These are phyloP conservation scores for Coemansia reversa DNA, from an alignment of 192 early-diverging fungal genomes.

Conservation along the genomic window DNA sequence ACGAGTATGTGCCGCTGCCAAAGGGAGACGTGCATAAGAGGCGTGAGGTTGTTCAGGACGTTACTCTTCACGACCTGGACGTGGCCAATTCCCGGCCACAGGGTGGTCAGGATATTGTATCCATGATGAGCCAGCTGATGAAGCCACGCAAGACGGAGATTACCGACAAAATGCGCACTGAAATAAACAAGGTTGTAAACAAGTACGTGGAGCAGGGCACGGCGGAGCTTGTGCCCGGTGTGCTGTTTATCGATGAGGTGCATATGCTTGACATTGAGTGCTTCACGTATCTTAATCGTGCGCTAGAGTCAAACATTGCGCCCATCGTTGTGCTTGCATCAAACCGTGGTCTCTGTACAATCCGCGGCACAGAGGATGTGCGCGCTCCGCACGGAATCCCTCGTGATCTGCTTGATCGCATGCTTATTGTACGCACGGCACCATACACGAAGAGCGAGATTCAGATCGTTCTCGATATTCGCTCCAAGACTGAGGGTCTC, in stretches of 20 bases:
- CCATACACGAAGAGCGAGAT: conserved; percentile 93
- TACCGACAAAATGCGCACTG: conserved; percentile 94
- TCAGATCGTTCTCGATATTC: conserved; percentile 84
- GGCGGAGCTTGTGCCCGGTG: conserved; percentile 96
- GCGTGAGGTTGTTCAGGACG: conserved; percentile 98
- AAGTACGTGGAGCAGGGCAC: conserved; percentile 98
- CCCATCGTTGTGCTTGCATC: conserved; percentile 99
- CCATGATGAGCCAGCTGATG: conserved; percentile 97
- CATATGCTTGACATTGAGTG: conserved; percentile 99
- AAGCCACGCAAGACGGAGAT: conserved; percentile 99
- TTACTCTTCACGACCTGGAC: conserved; percentile 97
- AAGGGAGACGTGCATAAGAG: conserved; percentile 99
- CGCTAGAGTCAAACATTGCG: conserved; percentile 90
- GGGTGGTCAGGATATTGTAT: conserved; percentile 97
- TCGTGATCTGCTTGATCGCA: conserved; percentile 91
- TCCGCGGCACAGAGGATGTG: conserved; percentile 71
- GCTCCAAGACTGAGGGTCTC: conserved; percentile 88
- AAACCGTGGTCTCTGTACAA: conserved; percentile 90
- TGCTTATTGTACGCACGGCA: conserved; percentile 92
- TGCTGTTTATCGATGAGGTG: conserved; percentile 98
- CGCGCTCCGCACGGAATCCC: conserved; percentile 94
- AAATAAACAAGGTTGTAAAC: conserved; percentile 99
- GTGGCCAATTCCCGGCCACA: conserved; percentile 94
- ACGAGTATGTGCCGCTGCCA: conserved; percentile 95
- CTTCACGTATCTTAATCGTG: conserved; percentile 98